Conservation (phyloP, 2,329 filamentous ascomycete genomes). For the Diaporthe vexans region DNA sequence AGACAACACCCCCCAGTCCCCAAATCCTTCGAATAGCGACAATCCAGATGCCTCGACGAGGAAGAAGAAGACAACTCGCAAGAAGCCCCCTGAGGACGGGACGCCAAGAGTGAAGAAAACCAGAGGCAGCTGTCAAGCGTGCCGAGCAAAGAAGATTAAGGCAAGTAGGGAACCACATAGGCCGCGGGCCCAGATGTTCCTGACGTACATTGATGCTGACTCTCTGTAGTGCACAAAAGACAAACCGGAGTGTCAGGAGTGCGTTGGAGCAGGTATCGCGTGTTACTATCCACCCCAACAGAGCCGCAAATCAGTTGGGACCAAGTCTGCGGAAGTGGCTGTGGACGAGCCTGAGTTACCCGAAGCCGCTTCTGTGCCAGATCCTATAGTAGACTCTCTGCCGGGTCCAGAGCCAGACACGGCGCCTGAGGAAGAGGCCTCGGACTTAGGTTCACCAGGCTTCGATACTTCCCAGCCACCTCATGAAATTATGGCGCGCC, state of each 20-base stretch:
- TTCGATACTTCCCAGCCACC: constrained; percentile 33
- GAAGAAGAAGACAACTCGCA: constrained; percentile 48
- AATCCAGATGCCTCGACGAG: constrained; percentile 46
- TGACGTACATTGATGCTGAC: background rate
- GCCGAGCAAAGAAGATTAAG: constrained; percentile 49
- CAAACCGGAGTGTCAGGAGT: constrained; percentile 52
- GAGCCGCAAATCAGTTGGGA: constrained; percentile 23
- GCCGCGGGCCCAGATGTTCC: background rate
- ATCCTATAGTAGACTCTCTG: background rate
- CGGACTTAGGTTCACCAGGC: constrained; percentile 41
- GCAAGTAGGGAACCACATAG: constrained; percentile 41
- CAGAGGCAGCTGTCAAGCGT: constrained; percentile 52
- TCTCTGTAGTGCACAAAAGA: constrained; percentile 50
- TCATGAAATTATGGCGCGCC: constrained; percentile 49
- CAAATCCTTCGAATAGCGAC: constrained; percentile 38
- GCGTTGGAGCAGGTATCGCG: constrained; percentile 39
- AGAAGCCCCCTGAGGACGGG: constrained; percentile 47
- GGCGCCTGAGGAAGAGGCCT: constrained; percentile 36
- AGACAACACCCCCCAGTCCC: constrained; percentile 46
- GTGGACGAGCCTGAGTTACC: constrained; percentile 18
- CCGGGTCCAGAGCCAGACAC: too few relatives aligned
- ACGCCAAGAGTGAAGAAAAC: constrained; percentile 48
- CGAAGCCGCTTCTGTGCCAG: background rate
- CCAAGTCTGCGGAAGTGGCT: constrained; percentile 29
- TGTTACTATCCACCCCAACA: constrained; percentile 42